Evolutionary conservation across 805 yeast species (phyloP).

Genomic region (Monosporozyma aquatica): DNA sequence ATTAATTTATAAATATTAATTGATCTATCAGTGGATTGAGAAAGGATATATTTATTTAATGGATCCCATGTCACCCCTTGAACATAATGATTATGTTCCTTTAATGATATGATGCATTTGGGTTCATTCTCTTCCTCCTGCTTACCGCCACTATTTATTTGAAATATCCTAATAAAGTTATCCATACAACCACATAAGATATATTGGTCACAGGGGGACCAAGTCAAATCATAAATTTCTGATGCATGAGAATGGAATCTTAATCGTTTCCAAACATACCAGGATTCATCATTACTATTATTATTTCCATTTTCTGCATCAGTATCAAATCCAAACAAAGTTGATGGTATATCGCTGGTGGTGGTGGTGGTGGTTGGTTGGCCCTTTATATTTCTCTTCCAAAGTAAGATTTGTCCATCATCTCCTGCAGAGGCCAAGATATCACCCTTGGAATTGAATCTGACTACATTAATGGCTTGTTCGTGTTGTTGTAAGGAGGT

Average conservation of each 20-base stretch:
- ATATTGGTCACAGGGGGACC: conserved; percentile 80
- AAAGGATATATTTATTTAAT: conserved; percentile 58
- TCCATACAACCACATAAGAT: conserved; percentile 91
- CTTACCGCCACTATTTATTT: conserved; percentile 4
- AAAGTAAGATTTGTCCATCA: conserved; percentile 79
- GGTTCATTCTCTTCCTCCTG: conserved; percentile 3
- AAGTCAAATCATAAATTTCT: conserved; percentile 83
- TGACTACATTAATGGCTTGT: conserved; percentile 86
- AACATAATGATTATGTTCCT: conserved; percentile 76
- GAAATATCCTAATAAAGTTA: conserved; percentile 64
- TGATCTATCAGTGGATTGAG: conserved; percentile 85
- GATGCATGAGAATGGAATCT: conserved; percentile 48
- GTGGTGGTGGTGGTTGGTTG: conserved; percentile 48
- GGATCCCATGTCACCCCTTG: conserved; percentile 99
- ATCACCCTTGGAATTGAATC: conserved; percentile 64
- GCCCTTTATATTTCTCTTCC: conserved; percentile 56
- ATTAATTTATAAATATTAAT: conserved; percentile 51
- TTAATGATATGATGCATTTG: conserved; percentile 8
- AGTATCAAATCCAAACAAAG: no score
- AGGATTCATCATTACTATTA: conserved; percentile 53
- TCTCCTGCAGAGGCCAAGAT: conserved; percentile 87
- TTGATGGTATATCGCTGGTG: no score
- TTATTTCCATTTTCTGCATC: conserved; percentile 27
- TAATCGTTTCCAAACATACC: conserved; percentile 44
- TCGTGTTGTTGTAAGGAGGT: conserved; percentile 81